Evolutionary conservation across 805 yeast genomes (phyloP), one percentile per base, ranked within the genome.

Genomic region (Sugiyamaella marilandica): DNA sequence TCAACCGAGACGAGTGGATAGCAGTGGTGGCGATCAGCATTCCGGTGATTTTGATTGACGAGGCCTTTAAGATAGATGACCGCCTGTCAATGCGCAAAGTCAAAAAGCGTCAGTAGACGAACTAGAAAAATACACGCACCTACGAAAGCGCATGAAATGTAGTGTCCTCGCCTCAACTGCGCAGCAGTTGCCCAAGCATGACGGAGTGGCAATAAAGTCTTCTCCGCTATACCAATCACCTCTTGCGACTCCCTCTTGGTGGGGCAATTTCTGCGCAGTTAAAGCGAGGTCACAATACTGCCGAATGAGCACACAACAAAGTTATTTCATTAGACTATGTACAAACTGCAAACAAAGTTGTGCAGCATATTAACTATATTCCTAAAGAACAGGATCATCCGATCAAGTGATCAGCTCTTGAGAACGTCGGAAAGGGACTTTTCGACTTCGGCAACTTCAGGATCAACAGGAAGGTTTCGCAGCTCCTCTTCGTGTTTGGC

Each of bases 41-140:
- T 14, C 75, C 76, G 10, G 75, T 72, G 4, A 68, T 72, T 45
- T 35, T 67, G 10, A 45, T 72, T 11, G 76, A 72, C 52, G 76
- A 72, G 61, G 41, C 67, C 24, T 65, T 72, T 58, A 72, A 72
- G 55, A 49, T 65, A 7, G 60, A 64, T 24, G 75, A 72, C 49
- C 60, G 75, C 19, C 41, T 41, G 19, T 21, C 29, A 14, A 31
- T 16, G 31, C 46, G 19, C 39, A 39, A 45, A 21, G 36, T 14
- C 18, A 35, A 34, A 46, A 24, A 47, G 21, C 41, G 37, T 31
- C 8, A 37, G 14, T 21, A 31, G 24, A 19, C 14, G 44, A 13
- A 24, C 3, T 24, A 24, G 29, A 24, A 24, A 9, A 19, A 19
- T 26, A 35, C 26, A 18, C 3, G 3, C 11, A n/a, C 11, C 21